Evolutionary conservation across 768 basidiomycete species (phyloP).

Genomic region (Leccinum imitatum): DNA sequence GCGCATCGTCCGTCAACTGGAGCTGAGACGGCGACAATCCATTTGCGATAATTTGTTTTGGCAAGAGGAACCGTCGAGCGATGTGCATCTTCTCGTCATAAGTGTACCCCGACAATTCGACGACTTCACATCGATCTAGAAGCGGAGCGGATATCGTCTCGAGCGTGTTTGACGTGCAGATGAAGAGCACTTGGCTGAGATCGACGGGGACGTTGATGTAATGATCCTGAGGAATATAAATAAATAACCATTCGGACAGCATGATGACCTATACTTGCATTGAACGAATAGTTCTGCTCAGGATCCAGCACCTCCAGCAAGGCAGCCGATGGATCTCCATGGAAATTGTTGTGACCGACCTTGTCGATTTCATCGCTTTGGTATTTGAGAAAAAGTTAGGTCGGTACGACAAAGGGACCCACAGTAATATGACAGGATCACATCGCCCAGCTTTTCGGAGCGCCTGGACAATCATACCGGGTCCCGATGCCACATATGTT

Average conservation of each 20-base stretch:
- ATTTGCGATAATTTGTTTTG: constrained; percentile 83
- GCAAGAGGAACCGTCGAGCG: constrained; percentile 80
- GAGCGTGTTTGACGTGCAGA: constrained; percentile 89
- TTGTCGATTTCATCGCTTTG: constrained; percentile 86
- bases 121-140: constrained; percentile 86
- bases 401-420: constrained; percentile 17
- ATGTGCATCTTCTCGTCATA: constrained; percentile 92
- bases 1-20: constrained; percentile 56
- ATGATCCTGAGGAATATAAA: constrained; percentile 62
- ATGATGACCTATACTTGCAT: constrained; percentile 41
- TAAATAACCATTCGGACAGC: not conserved
- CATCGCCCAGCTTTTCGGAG: constrained; percentile 77
- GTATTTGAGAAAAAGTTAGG: not conserved
- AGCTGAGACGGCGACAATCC: constrained; percentile 65
- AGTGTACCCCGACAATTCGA: constrained; percentile 82
- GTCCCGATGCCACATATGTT: constrained; percentile 91
- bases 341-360: constrained; percentile 81
- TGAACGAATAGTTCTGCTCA: constrained; percentile 86
- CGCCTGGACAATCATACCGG: constrained; percentile 83
- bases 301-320: constrained; percentile 92
- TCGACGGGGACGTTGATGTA: constrained; percentile 89
- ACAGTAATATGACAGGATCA: constrained; percentile 79
- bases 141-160: constrained; percentile 88
- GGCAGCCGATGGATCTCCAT: constrained; percentile 90
- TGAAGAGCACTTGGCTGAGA: constrained; percentile 84